Evolutionary conservation across 2,329 filamentous ascomycete species (phyloP).

Genomic region (Penicillium sp.): DNA sequence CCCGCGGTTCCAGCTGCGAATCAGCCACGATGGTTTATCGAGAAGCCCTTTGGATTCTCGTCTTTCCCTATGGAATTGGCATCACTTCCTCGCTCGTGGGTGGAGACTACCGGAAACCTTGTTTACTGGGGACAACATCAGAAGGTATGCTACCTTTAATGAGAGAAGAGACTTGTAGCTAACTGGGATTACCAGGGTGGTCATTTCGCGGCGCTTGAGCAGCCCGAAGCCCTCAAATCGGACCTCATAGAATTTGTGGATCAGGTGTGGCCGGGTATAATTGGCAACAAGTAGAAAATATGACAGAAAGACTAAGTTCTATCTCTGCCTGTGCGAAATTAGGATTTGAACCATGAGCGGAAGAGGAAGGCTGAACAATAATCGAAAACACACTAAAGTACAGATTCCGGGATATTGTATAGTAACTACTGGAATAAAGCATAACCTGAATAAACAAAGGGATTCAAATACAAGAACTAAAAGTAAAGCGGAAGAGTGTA

Average conservation of each 20-base stretch:
- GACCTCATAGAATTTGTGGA: constrained; percentile 45
- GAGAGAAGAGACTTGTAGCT: not conserved
- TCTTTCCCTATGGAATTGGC: constrained; percentile 51
- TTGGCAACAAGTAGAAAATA: not conserved
- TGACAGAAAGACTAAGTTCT: not conserved
- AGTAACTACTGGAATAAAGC: too few relatives aligned
- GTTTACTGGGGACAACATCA: constrained; percentile 43
- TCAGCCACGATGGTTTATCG: constrained; percentile 36
- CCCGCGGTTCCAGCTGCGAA: constrained; percentile 19
- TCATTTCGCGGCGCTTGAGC: constrained; percentile 57
- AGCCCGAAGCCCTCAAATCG: constrained; percentile 48
- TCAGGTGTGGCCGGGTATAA: constrained; percentile 31
- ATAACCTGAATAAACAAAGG: too few relatives aligned
- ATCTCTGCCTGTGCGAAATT: not conserved
- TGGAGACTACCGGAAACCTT: constrained; percentile 42
- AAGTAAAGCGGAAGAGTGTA: too few relatives aligned
- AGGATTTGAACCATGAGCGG: not conserved
- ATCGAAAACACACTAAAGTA: not conserved
- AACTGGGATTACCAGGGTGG: constrained; percentile 46
- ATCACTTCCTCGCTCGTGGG: constrained; percentile 44
- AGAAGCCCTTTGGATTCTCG: constrained; percentile 54
- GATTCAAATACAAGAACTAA: too few relatives aligned
- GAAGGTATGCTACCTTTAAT: constrained; percentile 27
- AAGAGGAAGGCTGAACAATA: too few relatives aligned
- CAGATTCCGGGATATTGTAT: too few relatives aligned